phyloP scores from a whole-genome alignment of 345 rosid genomes.

The Crucihimalaya himalaica region DNA sequence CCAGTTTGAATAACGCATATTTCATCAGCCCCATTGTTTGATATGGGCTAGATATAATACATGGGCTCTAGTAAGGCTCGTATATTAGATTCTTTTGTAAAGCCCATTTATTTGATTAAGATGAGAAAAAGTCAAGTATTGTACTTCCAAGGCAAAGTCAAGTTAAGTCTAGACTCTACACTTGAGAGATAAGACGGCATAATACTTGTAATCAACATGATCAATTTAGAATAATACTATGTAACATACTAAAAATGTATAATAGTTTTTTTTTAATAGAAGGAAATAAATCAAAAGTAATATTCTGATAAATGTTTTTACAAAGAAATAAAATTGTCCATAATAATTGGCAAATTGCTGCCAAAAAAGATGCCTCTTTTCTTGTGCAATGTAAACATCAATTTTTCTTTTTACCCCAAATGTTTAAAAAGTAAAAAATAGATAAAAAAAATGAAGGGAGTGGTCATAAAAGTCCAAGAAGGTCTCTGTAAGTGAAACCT shows the following conservation, averaged over 20 bases:
- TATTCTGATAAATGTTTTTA: not conserved
- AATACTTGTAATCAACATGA: no score
- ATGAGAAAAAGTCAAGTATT: not conserved
- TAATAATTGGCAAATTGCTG: not conserved
- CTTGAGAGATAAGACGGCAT: no score
- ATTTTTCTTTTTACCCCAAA: not conserved
- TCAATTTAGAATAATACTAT: no score
- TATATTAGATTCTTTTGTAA: not conserved
- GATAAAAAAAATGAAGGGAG: conserved; percentile 6
- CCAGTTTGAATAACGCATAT: not conserved
- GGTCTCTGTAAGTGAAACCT: conserved; percentile 32
- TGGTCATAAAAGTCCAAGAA: conserved; percentile 35
- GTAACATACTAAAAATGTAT: no score
- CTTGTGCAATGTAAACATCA: no score
- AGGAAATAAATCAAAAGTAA: not conserved
- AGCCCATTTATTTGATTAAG: not conserved
- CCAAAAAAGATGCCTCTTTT: conserved; percentile 78
- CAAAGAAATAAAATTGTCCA: not conserved
- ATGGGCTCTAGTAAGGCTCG: not conserved
- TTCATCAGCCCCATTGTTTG: not conserved
- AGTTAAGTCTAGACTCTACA: not conserved
- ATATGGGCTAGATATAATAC: not conserved
- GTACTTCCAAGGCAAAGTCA: not conserved
- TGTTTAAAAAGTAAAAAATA: not conserved
- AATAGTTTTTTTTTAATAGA: not conserved